Base-by-base conservation (phyloP, 345 rosid genomes). In the Populus alba region DNA sequence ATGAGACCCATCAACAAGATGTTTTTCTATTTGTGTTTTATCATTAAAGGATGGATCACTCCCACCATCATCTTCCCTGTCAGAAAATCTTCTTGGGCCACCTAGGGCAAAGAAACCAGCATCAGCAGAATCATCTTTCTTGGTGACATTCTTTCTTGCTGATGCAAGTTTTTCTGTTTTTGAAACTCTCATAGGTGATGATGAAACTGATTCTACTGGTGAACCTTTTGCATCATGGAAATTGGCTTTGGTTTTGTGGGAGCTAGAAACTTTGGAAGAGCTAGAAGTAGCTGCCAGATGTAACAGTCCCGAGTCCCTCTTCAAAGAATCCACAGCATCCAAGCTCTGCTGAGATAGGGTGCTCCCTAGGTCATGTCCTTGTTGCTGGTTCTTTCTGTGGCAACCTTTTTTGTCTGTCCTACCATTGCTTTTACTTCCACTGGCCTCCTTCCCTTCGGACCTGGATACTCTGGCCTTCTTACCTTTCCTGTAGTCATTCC, bases 211-310 rank as follows among this genome's bases (percentile, higher is more conserved):
- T 80, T 89, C 95, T 57, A 93, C 98, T 15, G 97, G 97, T 22
- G 98, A 93, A 68, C 92, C 92, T 85, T 92, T 93, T 47, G 87
- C 86, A 79, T 90, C 95, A 23, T 80, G 90, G 79, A 88, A 84
- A 83, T 87, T 82, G 72, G 82, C 80, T 83, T 87, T 89, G 70
- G 86, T 85, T 90, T 89, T 89, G 81, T 86, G 94, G 74, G 97
- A 91, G 83, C 91, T 91, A 73, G 95, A 92, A 80, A 94, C 90
- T 88, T 94, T 97, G 72, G 97, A 97, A 31, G 99, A 96, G 83
- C 97, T 94, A 16, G 99, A 92, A 38, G 97, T 89, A 76, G 99
- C 97, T 10, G 90, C 91, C 71, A 83, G 86, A 68, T 81, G 92
- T 45, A 72, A 75, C 78, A 85, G 82, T 78, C 88, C 92, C 55